These are phyloP conservation scores for Ascochyta pisi DNA, from an alignment of 2,329 filamentous ascomycete species.

Conservation along the genomic window DNA sequence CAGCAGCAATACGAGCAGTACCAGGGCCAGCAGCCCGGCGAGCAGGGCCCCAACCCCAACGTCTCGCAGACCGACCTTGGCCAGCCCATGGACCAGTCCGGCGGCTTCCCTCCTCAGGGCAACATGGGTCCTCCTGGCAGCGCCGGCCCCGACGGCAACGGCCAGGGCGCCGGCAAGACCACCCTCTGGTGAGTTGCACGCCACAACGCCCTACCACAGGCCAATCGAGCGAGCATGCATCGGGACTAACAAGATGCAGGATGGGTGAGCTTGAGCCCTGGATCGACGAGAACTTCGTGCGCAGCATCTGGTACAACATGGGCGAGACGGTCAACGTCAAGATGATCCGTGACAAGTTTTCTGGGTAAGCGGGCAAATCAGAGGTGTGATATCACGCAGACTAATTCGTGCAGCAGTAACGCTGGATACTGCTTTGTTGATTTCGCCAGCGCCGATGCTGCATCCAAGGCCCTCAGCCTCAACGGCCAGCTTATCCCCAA, in stretches of 20 bases:
- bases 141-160: constrained; percentile 43
- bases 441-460: constrained; percentile 81
- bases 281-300: constrained; percentile 99
- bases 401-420: constrained; percentile 75
- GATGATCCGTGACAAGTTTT: constrained; percentile 99
- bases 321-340: constrained; percentile 97
- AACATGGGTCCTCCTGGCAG: constrained; percentile 54
- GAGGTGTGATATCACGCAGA: constrained; percentile 5
- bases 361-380: constrained; percentile 70
- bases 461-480: constrained; percentile 86
- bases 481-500: constrained; percentile 93
- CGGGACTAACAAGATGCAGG: constrained; percentile 61
- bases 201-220: constrained; percentile 5
- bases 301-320: constrained; percentile 91
- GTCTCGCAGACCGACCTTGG: constrained; percentile 59
- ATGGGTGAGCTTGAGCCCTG: constrained; percentile 99
- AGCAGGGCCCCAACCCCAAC: constrained; percentile 55
- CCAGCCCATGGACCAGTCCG: constrained; percentile 63
- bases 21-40: constrained; percentile 64
- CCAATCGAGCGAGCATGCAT: background rate
- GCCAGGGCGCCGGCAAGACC: constrained; percentile 57
- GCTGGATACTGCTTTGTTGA: constrained; percentile 99
- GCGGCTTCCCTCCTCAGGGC: constrained; percentile 57
- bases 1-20: constrained; percentile 69
- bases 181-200: constrained; percentile 57